Percentiles rank a stretch among this genome's conserved stretches.
phyloP scores from a whole-genome alignment of 2,329 filamentous ascomycete genomes.

The Aplosporella prunicola region DNA sequence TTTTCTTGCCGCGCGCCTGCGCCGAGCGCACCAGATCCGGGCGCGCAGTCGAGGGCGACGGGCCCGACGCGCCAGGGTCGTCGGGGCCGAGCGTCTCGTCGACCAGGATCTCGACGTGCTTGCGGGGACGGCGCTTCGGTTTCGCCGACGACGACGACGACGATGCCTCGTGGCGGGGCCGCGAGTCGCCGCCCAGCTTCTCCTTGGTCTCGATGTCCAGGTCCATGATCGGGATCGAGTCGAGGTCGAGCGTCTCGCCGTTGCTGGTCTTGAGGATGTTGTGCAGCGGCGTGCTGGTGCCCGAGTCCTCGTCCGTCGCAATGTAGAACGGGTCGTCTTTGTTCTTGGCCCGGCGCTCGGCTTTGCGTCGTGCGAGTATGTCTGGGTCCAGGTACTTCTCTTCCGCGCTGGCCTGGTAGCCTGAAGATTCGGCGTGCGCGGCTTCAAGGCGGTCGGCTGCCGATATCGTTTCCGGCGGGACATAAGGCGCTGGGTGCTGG shows the following conservation, averaged over 20 bases:
- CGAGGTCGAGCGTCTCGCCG: constrained; percentile 72
- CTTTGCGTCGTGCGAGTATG: constrained; percentile 62
- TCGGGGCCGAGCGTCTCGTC: constrained; percentile 39
- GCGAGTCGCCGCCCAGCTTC: constrained; percentile 2
- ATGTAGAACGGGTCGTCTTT: constrained; percentile 97
- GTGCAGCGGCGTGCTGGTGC: constrained; percentile 67
- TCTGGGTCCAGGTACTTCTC: constrained; percentile 58
- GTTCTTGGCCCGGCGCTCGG: constrained; percentile 71
- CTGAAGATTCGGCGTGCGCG: constrained; percentile 25
- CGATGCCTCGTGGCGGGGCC: background rate
- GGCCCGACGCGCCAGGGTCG: constrained; percentile 15
- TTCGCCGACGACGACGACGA: constrained; percentile 18
- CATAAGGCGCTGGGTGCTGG: constrained; percentile 26
- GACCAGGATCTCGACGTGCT: constrained; percentile 36
- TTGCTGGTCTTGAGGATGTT: constrained; percentile 60
- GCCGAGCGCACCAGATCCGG: constrained; percentile 22
- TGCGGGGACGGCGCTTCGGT: constrained; percentile 24
- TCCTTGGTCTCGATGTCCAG: constrained; percentile 55
- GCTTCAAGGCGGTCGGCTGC: constrained; percentile 37
- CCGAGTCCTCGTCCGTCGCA: constrained; percentile 42
- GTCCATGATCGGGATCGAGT: constrained; percentile 93
- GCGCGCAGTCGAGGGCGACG: constrained; percentile 19
- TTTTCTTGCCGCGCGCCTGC: constrained; percentile 44
- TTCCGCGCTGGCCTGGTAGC: constrained; percentile 38
- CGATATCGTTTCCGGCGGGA: constrained; percentile 18